Percentiles rank a stretch among this genome's conserved stretches.
phyloP scores from a whole-genome alignment of 169 alveolate species.

The Toxoplasma gondii region DNA sequence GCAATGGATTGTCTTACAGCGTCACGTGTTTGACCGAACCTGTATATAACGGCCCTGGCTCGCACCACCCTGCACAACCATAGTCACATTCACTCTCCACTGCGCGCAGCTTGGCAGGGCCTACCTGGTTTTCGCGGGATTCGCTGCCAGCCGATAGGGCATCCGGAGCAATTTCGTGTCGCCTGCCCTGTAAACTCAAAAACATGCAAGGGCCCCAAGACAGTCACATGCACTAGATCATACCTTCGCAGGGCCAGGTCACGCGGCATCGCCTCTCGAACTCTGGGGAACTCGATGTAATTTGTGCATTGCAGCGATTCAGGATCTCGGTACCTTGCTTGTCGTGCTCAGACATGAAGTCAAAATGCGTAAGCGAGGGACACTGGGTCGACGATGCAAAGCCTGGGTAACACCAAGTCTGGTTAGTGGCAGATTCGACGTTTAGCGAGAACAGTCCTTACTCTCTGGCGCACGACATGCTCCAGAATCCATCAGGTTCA shows the following conservation, averaged over 20 bases:
- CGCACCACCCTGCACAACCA: slow-evolving; percentile 52
- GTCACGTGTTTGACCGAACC: background rate
- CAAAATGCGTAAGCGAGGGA: slow-evolving; percentile 35
- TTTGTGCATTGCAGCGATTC: background rate
- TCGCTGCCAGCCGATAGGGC: slow-evolving; percentile 48
- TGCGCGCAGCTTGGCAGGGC: background rate
- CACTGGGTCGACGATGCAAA: slow-evolving; percentile 7
- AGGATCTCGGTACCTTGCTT: background rate
- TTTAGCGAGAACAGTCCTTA: too few species aligned
- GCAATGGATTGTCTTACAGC: background rate
- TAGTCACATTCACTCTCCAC: too few species aligned
- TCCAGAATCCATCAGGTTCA: slow-evolving; percentile 38
- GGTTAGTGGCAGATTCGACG: background rate
- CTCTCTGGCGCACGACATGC: slow-evolving; percentile 38
- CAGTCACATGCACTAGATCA: too few species aligned
- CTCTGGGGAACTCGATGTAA: slow-evolving; percentile 1
- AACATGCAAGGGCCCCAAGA: too few species aligned
- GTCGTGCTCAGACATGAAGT: slow-evolving; percentile 16
- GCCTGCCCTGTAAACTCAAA: slow-evolving; percentile 15
- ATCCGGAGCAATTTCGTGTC: slow-evolving; percentile 31
- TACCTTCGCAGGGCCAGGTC: slow-evolving; percentile 52
- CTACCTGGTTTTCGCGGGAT: background rate
- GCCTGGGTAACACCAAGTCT: background rate
- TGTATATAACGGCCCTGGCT: slow-evolving; percentile 40
- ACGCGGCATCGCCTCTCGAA: slow-evolving; percentile 26